phyloP scores from a whole-genome alignment of 768 basidiomycete genomes.

The Trametes elegans region DNA sequence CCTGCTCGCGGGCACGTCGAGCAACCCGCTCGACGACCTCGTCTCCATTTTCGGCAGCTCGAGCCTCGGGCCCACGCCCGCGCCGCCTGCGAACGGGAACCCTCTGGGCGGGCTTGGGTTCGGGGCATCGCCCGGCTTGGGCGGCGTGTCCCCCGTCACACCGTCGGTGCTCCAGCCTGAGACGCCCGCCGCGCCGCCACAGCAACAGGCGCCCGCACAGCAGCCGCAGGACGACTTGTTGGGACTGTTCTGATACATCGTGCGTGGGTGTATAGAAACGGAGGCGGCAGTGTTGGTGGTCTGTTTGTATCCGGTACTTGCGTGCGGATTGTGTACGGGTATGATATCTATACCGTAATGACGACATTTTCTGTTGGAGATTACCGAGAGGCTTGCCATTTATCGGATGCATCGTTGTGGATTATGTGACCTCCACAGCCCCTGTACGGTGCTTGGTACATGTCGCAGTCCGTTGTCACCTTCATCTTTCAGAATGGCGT shows the following conservation, averaged over 20 bases:
- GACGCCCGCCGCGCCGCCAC: slow-evolving; percentile 17
- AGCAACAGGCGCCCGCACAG: slow-evolving; percentile 23
- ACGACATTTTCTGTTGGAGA: not conserved
- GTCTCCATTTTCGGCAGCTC: slow-evolving; percentile 84
- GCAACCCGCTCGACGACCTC: slow-evolving; percentile 89
- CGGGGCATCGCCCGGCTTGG: slow-evolving; percentile 27
- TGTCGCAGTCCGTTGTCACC: too few species aligned
- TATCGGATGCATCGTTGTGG: too few species aligned
- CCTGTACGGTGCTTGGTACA: too few species aligned
- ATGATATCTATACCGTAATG: slow-evolving; percentile 12
- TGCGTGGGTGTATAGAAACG: too few species aligned
- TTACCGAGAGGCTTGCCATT: too few species aligned
- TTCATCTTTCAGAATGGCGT: too few species aligned
- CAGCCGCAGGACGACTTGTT: slow-evolving; percentile 50
- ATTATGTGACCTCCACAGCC: too few species aligned
- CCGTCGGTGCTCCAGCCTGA: slow-evolving; percentile 23
- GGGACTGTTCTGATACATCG: slow-evolving; percentile 46
- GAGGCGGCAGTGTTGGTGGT: not conserved
- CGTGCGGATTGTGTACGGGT: slow-evolving; percentile 12
- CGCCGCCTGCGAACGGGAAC: slow-evolving; percentile 18
- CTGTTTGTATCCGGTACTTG: not conserved
- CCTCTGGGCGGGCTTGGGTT: slow-evolving; percentile 30
- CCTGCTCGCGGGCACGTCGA: slow-evolving; percentile 74
- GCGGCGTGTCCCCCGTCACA: slow-evolving; percentile 17
- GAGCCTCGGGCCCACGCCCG: slow-evolving; percentile 31